These are phyloP conservation scores for Xylaria digitata DNA, from an alignment of 2,329 filamentous ascomycete genomes.

Conservation along the genomic window DNA sequence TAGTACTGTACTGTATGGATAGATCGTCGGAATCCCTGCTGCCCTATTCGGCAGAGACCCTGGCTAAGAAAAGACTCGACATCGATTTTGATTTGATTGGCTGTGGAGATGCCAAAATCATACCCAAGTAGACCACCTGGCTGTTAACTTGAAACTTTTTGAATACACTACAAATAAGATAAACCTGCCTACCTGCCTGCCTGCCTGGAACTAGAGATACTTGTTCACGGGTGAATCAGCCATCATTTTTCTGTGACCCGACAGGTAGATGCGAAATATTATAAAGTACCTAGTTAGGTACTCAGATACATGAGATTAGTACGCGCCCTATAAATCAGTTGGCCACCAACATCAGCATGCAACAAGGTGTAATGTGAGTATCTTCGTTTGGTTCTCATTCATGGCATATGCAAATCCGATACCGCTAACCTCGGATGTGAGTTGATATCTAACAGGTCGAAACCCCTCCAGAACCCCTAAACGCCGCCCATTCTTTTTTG, in stretches of 20 bases:
- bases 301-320: background rate
- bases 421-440: conserved; percentile 24
- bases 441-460: conserved; percentile 31
- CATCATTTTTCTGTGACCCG: background rate
- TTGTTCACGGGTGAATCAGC: background rate
- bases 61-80: background rate
- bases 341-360: conserved; percentile 6
- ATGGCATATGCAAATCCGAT: conserved; percentile 28
- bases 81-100: conserved; percentile 12
- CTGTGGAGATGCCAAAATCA: background rate
- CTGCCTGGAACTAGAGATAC: background rate
- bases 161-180: background rate
- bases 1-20: background rate
- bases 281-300: background rate
- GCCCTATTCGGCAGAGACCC: conserved; percentile 17
- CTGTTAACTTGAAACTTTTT: conserved; percentile 3
- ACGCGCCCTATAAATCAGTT: conserved; percentile 3
- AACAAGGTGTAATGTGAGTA: conserved; percentile 6
- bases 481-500: conserved; percentile 27
- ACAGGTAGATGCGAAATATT: background rate
- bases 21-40: conserved; percentile 17
- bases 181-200: background rate
- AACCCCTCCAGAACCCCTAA: conserved; percentile 21
- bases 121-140: background rate
- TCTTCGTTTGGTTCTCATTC: conserved; percentile 29